These are phyloP conservation scores for Syncephalastrum racemosum DNA, from an alignment of 371 early-diverging fungal species.

Conservation along the genomic window DNA sequence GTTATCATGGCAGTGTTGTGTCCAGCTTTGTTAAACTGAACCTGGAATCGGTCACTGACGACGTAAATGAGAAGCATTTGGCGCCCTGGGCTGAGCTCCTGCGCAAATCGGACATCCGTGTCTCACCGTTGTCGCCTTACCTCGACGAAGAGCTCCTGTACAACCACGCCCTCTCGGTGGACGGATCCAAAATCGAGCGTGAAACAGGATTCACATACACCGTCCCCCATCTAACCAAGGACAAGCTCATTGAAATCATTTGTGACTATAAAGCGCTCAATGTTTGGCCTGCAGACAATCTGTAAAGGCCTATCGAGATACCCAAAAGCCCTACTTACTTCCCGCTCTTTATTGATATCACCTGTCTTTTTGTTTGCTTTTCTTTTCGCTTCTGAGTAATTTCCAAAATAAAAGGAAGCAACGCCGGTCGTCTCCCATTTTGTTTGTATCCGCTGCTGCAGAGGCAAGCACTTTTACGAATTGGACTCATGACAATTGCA, in stretches of 20 bases:
- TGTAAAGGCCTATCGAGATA: neutral
- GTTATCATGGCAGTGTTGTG: constrained; percentile 79
- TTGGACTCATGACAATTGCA: no score
- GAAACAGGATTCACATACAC: constrained; percentile 73
- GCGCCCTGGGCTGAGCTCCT: constrained; percentile 73
- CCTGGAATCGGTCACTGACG: constrained; percentile 81
- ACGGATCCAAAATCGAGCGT: constrained; percentile 73
- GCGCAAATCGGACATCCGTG: constrained; percentile 58
- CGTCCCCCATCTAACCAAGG: constrained; percentile 68
- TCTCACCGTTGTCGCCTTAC: constrained; percentile 92
- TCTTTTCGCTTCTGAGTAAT: no score
- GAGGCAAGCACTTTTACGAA: no score
- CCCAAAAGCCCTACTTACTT: neutral
- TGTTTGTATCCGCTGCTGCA: no score
- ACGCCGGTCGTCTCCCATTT: no score
- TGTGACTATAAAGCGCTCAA: constrained; percentile 58
- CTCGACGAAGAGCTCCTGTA: constrained; percentile 87
- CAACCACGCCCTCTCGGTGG: constrained; percentile 75
- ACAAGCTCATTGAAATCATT: constrained; percentile 66
- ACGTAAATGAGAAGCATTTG: constrained; percentile 90
- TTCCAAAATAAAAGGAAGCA: no score
- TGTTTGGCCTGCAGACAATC: constrained; percentile 68
- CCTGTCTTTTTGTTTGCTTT: no score
- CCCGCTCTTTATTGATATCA: neutral
- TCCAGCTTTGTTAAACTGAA: constrained; percentile 85